Conservation (phyloP, 768 basidiomycete genomes). For the Harrya chromipes region DNA sequence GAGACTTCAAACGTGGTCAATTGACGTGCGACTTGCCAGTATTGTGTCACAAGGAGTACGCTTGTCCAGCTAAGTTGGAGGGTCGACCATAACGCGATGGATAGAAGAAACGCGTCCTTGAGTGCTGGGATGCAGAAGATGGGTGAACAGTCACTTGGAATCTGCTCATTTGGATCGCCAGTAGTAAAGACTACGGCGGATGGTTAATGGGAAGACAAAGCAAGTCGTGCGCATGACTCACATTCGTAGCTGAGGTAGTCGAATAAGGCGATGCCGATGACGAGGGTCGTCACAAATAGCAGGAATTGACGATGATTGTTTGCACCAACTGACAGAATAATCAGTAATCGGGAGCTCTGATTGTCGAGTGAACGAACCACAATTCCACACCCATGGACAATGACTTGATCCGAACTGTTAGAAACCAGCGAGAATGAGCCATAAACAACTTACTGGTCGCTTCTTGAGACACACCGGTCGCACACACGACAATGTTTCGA, state of each 20-base stretch:
- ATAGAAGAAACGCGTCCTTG: constrained; percentile 80
- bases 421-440: not conserved
- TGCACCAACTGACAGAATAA: constrained; percentile 61
- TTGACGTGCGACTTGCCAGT: constrained; percentile 90
- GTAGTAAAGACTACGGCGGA: constrained; percentile 52
- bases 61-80: constrained; percentile 95
- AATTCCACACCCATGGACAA: constrained; percentile 99
- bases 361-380: constrained; percentile 53
- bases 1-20: constrained; percentile 96
- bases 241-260: constrained; percentile 84
- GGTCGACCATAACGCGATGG: constrained; percentile 80
- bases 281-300: constrained; percentile 84
- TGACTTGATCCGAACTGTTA: constrained; percentile 52
- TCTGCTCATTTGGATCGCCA: constrained; percentile 17
- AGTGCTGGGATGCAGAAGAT: constrained; percentile 66
- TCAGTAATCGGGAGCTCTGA: not conserved
- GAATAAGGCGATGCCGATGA: constrained; percentile 75
- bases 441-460: constrained; percentile 75
- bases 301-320: constrained; percentile 97
- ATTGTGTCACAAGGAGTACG: constrained; percentile 80
- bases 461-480: constrained; percentile 83
- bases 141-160: constrained; percentile 20
- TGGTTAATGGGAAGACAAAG: not conserved
- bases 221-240: constrained; percentile 37
- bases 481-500: constrained; percentile 96